phyloP scores from a whole-genome alignment of 495 filamentous ascomycete genomes.

The Hypoxylon lenormandii region DNA sequence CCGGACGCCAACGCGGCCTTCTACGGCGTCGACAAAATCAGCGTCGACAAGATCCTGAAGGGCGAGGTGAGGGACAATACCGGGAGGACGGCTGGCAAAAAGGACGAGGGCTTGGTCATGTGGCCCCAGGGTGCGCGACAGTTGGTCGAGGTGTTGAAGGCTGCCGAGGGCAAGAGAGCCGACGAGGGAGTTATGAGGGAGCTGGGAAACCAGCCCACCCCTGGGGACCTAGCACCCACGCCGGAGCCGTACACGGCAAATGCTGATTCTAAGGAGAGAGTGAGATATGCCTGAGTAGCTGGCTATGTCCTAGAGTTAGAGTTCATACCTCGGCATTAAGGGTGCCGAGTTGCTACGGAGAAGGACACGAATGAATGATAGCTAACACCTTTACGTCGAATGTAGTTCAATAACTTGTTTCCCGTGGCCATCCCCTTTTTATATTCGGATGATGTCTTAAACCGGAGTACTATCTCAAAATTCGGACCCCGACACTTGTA shows the following conservation, averaged over 20 bases:
- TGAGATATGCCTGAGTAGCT: slow-evolving; percentile 13
- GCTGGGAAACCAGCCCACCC: slow-evolving; percentile 65
- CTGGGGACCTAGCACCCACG: slow-evolving; percentile 66
- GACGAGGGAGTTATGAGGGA: slow-evolving; percentile 61
- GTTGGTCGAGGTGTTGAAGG: slow-evolving; percentile 76
- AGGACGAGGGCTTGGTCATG: slow-evolving; percentile 29
- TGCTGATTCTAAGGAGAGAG: slow-evolving; percentile 13
- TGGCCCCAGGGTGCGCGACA: slow-evolving; percentile 52
- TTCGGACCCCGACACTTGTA: too few species aligned
- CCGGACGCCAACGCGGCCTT: slow-evolving; percentile 82
- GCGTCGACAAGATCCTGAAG: slow-evolving; percentile 70
- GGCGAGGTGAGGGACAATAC: slow-evolving; percentile 63
- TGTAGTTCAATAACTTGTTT: too few species aligned
- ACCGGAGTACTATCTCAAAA: too few species aligned
- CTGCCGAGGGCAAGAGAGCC: slow-evolving; percentile 74
- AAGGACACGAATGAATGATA: too few species aligned
- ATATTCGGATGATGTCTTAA: too few species aligned
- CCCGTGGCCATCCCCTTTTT: too few species aligned
- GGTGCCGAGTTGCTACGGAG: too few species aligned
- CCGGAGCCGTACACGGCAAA: slow-evolving; percentile 8
- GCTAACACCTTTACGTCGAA: too few species aligned
- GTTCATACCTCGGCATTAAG: too few species aligned
- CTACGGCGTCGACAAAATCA: slow-evolving; percentile 70
- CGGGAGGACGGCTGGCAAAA: not conserved
- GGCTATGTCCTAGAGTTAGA: too few species aligned